Percentiles rank a stretch among this genome's conserved stretches.
Evolutionary conservation across 495 filamentous ascomycete genomes (phyloP).

Genomic region (Trichocladium antarcticum): DNA sequence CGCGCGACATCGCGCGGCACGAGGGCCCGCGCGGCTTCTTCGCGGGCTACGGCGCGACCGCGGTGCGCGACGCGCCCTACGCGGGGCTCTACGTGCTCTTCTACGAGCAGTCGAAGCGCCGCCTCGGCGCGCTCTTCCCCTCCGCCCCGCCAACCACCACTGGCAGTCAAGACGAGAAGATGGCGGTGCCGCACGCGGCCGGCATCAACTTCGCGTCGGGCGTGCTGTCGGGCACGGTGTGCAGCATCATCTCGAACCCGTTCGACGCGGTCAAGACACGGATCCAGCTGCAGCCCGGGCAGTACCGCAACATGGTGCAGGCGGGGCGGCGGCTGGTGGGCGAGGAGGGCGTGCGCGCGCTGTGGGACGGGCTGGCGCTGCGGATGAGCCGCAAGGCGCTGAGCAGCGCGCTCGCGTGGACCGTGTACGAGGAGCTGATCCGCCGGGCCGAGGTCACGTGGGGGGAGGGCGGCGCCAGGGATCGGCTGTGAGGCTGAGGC

Average conservation of each 20-base stretch:
- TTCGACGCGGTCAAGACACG: constrained; percentile 95
- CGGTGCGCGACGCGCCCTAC: constrained; percentile 87
- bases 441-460: constrained; percentile 58
- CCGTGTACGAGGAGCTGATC: constrained; percentile 89
- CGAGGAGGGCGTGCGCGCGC: constrained; percentile 67
- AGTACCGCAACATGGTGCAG: constrained; percentile 76
- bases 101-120: constrained; percentile 79
- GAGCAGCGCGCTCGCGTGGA: constrained; percentile 89
- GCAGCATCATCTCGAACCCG: constrained; percentile 80
- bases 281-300: constrained; percentile 74
- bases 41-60: constrained; percentile 84
- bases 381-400: constrained; percentile 86
- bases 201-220: constrained; percentile 78
- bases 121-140: constrained; percentile 38
- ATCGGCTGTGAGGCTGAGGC: not conserved
- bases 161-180: not conserved
- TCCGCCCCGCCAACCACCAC: not conserved
- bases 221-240: constrained; percentile 59
- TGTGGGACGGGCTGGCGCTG: constrained; percentile 80
- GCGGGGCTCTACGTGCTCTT: constrained; percentile 89
- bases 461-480: constrained; percentile 12
- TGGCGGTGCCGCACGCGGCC: constrained; percentile 42
- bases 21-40: constrained; percentile 84
- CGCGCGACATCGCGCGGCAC: constrained; percentile 56
- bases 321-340: constrained; percentile 63